These are phyloP conservation scores for Phaffia tasmanica DNA, from an alignment of 768 basidiomycete species.

Conservation along the genomic window DNA sequence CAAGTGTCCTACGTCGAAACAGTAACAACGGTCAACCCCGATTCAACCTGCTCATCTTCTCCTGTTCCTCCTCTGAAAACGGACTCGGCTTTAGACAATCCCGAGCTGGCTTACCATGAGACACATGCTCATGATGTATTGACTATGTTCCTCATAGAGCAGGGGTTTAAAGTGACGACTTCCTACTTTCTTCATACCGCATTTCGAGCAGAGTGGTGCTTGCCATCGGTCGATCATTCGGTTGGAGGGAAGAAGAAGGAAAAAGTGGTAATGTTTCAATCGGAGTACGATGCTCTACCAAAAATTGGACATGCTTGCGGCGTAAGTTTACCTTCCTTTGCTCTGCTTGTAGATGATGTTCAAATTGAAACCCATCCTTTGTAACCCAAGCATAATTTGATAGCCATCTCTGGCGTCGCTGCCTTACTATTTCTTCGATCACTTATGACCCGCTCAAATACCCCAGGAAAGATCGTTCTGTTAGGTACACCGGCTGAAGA, in stretches of 20 bases:
- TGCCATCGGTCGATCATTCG: constrained; percentile 28
- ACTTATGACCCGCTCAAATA: constrained; percentile 28
- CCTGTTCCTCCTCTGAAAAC: background rate
- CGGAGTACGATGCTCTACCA: constrained; percentile 30
- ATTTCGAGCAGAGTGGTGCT: constrained; percentile 16
- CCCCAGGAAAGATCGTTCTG: constrained; percentile 28
- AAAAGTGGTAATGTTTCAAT: constrained; percentile 27
- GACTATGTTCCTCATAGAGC: background rate
- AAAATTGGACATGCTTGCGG: constrained; percentile 30
- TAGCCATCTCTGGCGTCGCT: constrained; percentile 31
- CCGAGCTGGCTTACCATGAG: constrained; percentile 15
- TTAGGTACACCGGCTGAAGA: constrained; percentile 34
- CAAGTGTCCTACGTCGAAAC: background rate
- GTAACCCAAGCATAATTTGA: constrained; percentile 22
- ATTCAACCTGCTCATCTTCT: background rate
- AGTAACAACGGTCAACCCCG: background rate
- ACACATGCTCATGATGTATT: constrained; percentile 12
- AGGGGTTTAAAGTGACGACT: constrained; percentile 11
- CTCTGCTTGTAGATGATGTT: background rate
- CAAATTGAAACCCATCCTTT: too few relatives aligned
- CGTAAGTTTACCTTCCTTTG: background rate
- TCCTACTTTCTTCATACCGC: background rate
- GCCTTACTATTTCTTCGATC: constrained; percentile 27
- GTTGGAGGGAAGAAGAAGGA: constrained; percentile 5
- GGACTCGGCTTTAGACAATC: constrained; percentile 18